These are phyloP conservation scores for Lithohypha guttulata DNA, from an alignment of 2,329 filamentous ascomycete genomes.

Conservation along the genomic window DNA sequence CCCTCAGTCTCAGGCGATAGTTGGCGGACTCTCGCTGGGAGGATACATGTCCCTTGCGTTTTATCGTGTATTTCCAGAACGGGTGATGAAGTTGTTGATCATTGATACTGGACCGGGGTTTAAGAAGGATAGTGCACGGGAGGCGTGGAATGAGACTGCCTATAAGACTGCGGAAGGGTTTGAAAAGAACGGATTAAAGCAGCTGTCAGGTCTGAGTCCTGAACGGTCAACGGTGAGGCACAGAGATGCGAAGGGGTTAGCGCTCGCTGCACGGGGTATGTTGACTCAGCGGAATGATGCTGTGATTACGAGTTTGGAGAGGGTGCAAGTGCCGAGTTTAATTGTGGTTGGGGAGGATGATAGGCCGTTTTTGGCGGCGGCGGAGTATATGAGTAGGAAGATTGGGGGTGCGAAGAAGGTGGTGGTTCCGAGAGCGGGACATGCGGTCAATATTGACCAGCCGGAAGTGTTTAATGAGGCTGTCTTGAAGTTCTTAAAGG, in stretches of 20 bases:
- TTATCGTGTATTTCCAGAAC: slow-evolving; percentile 10
- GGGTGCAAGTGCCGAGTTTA: slow-evolving; percentile 12
- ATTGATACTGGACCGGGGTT: slow-evolving; percentile 18
- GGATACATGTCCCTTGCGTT: slow-evolving; percentile 20
- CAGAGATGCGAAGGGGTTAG: slow-evolving; percentile 12
- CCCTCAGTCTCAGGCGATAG: slow-evolving; percentile 9
- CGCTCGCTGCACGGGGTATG: slow-evolving; percentile 15
- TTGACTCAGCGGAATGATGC: slow-evolving; percentile 12
- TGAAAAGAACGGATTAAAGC: slow-evolving; percentile 9
- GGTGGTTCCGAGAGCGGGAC: slow-evolving; percentile 10
- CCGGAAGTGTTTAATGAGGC: slow-evolving; percentile 12
- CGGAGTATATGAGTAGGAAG: slow-evolving; percentile 16
- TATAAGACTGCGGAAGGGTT: slow-evolving; percentile 10
- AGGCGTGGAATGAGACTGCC: slow-evolving; percentile 16
- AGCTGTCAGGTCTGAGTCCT: slow-evolving; percentile 9
- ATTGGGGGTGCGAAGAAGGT: slow-evolving; percentile 15
- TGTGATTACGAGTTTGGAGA: slow-evolving; percentile 10
- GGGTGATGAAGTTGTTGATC: slow-evolving; percentile 12
- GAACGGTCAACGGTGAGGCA: slow-evolving; percentile 12
- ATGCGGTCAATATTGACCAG: slow-evolving; percentile 12
- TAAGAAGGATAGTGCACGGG: slow-evolving; percentile 13
- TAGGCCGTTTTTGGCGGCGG: slow-evolving; percentile 14
- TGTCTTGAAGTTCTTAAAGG: slow-evolving; percentile 11
- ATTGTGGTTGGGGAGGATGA: slow-evolving; percentile 16
- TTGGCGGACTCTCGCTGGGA: slow-evolving; percentile 15